These are phyloP conservation scores for Taphrina deformans DNA, from an alignment of 1,139 yeast genomes.

Conservation along the genomic window DNA sequence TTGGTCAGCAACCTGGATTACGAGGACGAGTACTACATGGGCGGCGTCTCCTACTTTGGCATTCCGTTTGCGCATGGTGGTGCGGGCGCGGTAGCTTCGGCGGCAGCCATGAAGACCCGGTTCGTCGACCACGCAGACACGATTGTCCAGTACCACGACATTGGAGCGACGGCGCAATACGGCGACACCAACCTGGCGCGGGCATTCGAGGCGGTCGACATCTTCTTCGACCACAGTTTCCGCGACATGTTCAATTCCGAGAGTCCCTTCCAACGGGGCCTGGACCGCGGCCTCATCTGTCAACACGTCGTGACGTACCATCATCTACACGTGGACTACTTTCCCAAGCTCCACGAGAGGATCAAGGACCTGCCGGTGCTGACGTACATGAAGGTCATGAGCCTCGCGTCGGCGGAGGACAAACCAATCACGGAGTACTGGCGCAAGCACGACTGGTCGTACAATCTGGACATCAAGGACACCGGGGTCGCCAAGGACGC, in stretches of 20 bases:
- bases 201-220: conserved; percentile 39
- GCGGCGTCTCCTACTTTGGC: conserved; percentile 41
- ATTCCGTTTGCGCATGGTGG: conserved; percentile 48
- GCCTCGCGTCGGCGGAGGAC: background rate
- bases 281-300: conserved; percentile 43
- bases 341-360: conserved; percentile 33
- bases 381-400: conserved; percentile 7
- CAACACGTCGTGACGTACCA: conserved; percentile 42
- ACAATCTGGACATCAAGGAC: conserved; percentile 18
- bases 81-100: conserved; percentile 46
- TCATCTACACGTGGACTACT: conserved; percentile 36
- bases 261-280: background rate
- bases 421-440: conserved; percentile 6
- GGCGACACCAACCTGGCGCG: conserved; percentile 47
- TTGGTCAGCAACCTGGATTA: conserved; percentile 42
- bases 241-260: conserved; percentile 13
- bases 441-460: conserved; percentile 17
- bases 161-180: conserved; percentile 43
- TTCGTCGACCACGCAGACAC: conserved; percentile 41
- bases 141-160: conserved; percentile 40
- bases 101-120: conserved; percentile 43
- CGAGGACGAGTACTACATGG: conserved; percentile 43
- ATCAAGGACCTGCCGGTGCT: conserved; percentile 12
- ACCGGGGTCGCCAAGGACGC: background rate
- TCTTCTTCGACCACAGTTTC: conserved; percentile 31